These are phyloP conservation scores for Rhodomyrtus psidioides DNA, from an alignment of 441 rosid species.

Conservation along the genomic window DNA sequence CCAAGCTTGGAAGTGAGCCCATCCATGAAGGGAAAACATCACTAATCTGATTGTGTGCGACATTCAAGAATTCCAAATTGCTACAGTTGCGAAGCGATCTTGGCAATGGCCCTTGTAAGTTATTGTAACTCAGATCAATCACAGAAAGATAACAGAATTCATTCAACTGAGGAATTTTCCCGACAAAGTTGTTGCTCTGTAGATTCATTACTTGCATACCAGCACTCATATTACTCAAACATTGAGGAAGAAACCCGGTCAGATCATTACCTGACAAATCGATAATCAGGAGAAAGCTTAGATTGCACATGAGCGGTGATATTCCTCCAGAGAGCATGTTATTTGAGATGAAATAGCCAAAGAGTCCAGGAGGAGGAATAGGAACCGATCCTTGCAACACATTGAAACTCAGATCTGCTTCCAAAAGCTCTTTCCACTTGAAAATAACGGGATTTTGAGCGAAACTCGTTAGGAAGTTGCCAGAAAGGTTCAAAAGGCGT, in stretches of 20 bases:
- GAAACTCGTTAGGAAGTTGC: background rate
- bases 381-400: slow-evolving; percentile 14
- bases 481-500: background rate
- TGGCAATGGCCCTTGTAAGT: slow-evolving; percentile 11
- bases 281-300: background rate
- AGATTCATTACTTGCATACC: background rate
- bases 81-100: slow-evolving; percentile 15
- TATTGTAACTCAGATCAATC: slow-evolving; percentile 16
- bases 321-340: slow-evolving; percentile 2
- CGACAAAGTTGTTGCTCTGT: slow-evolving; percentile 13
- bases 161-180: slow-evolving; percentile 11
- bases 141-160: background rate
- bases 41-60: slow-evolving; percentile 7
- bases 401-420: background rate
- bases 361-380: background rate
- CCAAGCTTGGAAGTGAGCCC: slow-evolving; percentile 8
- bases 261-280: slow-evolving; percentile 12
- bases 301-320: slow-evolving; percentile 1
- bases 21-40: slow-evolving; percentile 32
- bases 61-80: background rate
- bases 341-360: background rate
- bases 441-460: background rate
- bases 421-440: background rate
- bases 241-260: slow-evolving; percentile 7
- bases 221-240: slow-evolving; percentile 1